These are phyloP conservation scores for Aristolochia contorta DNA, from an alignment of 164 flowering plant species.

Conservation along the genomic window DNA sequence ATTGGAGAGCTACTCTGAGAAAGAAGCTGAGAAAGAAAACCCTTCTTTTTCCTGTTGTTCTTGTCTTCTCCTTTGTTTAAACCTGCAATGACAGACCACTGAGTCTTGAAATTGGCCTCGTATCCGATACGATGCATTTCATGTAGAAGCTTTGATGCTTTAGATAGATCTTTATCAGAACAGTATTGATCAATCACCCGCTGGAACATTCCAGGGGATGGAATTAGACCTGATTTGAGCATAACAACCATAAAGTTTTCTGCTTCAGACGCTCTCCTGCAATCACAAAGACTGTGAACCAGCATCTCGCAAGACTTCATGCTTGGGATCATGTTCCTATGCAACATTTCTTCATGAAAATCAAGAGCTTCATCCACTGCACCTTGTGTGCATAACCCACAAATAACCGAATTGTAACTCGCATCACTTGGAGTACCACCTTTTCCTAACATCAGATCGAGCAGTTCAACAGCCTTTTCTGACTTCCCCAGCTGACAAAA, in stretches of 20 bases:
- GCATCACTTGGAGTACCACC: conserved; percentile 37
- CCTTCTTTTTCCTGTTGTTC: conserved; percentile 17
- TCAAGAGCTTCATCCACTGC: conserved; percentile 47
- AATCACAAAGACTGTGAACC: conserved; percentile 30
- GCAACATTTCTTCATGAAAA: conserved; percentile 72
- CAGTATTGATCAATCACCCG: conserved; percentile 40
- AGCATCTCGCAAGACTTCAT: conserved; percentile 39
- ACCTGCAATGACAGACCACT: conserved; percentile 81
- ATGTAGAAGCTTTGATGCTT: conserved; percentile 52
- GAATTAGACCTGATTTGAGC: conserved; percentile 43
- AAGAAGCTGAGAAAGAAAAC: conserved; percentile 71
- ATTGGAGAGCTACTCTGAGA: conserved; percentile 47
- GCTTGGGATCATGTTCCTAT: conserved; percentile 42
- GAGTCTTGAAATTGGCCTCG: conserved; percentile 69
- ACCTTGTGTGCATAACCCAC: conserved; percentile 28
- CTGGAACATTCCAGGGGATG: conserved; percentile 41
- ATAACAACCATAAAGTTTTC: conserved; percentile 39
- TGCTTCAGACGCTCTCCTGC: conserved; percentile 41
- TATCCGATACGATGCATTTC: conserved; percentile 64
- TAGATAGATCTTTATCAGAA: conserved; percentile 36
- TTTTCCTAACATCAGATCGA: conserved; percentile 57
- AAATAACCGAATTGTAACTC: conserved; percentile 52
- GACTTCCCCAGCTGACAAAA: conserved; percentile 35
- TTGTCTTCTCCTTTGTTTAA: conserved; percentile 35
- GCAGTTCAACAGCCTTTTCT: conserved; percentile 50